Base-by-base conservation (phyloP, 768 basidiomycete species). In the Auriscalpium orientale region DNA sequence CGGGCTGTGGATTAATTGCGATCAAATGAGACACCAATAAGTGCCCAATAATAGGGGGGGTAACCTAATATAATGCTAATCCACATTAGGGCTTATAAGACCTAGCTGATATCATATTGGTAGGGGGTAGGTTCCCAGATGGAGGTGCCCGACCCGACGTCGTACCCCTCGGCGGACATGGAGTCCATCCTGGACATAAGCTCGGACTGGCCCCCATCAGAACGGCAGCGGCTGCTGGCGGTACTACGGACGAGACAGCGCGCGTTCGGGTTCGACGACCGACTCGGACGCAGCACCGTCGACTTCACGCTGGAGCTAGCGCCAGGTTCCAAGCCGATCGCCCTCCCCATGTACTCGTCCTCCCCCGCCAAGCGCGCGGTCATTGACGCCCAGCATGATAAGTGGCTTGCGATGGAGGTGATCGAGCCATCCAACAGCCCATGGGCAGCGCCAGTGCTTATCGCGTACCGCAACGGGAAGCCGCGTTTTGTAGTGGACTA, bases 371-470 rank as follows among this genome's bases (percentile, higher is more conserved):
- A 65, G 38, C 18, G 65, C 18, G 40, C 2, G 5, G 40, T 43
- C 4, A 43, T 43, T 10, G 5, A 43, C 40, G 3, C 13, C 2
- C 40, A 43, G 18, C 40, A 43, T 6, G 40, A 43, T 9, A 43
- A 43, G 5, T 74, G 71, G 72, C 53, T 72, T 8, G 46, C 60
- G 15, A 50, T 62, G 0, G 72, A 65, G 2, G 69, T 75, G 0
- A 73, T 75, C 22, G 70, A 75, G 51, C 66, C 65, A 0, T 75
- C 73, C 0, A 56, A 56, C 4, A 72, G 72, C 55, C 74, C 70
- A 0, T 76, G 67, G 67, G 67, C 52, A 4, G 54, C 58, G 9
- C 67, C 67, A 8, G 62, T 53, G 2, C 21, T 67, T 11, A 70
- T 74, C 13, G 68, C 68, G 0, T 75, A 72, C 50, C 56, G 68